phyloP scores from a whole-genome alignment of 768 basidiomycete genomes.

The Chlorophyllum brunneum region DNA sequence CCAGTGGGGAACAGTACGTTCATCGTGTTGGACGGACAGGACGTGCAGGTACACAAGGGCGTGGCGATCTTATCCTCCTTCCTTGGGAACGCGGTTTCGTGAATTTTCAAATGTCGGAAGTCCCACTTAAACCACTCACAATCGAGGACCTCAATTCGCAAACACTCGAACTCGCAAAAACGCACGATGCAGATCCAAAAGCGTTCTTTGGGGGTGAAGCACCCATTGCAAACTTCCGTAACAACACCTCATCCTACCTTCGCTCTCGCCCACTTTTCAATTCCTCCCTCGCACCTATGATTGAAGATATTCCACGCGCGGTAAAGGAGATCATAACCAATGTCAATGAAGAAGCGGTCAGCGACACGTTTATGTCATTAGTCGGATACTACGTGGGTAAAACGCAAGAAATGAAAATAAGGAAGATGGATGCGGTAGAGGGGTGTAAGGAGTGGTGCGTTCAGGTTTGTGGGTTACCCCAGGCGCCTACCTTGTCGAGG shows the following conservation, averaged over 20 bases:
- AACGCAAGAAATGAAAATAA: conserved; percentile 12
- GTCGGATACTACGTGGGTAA: conserved; percentile 25
- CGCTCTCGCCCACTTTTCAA: neutral
- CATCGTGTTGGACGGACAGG: conserved; percentile 87
- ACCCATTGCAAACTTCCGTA: neutral
- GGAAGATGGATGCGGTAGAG: conserved; percentile 7
- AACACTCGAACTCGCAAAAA: conserved; percentile 40
- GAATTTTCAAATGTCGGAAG: conserved; percentile 52
- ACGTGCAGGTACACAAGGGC: conserved; percentile 56
- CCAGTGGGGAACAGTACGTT: conserved; percentile 66
- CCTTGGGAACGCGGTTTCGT: conserved; percentile 78
- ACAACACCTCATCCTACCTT: neutral
- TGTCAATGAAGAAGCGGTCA: conserved; percentile 48
- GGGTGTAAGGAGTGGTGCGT: conserved; percentile 18
- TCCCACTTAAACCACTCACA: conserved; percentile 66
- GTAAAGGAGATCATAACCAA: conserved; percentile 27
- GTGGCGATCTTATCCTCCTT: conserved; percentile 76
- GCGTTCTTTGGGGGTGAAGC: conserved; percentile 25
- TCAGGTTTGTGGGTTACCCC: conserved; percentile 19
- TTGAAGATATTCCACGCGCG: conserved; percentile 25
- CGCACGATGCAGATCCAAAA: conserved; percentile 42
- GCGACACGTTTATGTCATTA: conserved; percentile 20
- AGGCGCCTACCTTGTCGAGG: conserved; percentile 13
- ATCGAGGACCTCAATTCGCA: conserved; percentile 43
- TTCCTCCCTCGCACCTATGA: conserved; percentile 14